Conservation (phyloP, 441 rosid species). For the Isatis lusitanica region DNA sequence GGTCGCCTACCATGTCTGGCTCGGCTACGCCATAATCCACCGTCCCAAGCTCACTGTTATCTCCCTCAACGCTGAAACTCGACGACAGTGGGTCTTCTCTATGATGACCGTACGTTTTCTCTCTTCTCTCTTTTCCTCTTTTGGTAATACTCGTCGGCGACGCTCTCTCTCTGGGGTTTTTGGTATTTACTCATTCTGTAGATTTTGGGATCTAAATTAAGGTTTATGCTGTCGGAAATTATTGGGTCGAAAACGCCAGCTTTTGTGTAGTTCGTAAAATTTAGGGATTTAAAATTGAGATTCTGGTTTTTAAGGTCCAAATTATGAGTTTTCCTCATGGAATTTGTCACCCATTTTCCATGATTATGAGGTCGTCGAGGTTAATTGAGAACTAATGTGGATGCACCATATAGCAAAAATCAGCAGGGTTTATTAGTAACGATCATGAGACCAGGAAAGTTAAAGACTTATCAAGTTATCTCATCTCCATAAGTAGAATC, state of each 20-base stretch:
- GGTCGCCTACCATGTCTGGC: slow-evolving; percentile 66
- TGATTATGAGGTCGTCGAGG: neutral
- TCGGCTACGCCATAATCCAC: slow-evolving; percentile 46
- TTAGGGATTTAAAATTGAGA: neutral
- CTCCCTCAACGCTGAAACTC: slow-evolving; percentile 77
- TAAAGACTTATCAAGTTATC: neutral
- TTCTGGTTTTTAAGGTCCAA: neutral
- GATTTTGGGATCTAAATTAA: neutral
- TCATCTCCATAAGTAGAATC: neutral
- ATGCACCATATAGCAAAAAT: neutral
- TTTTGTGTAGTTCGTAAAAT: neutral
- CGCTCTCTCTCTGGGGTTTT: neutral
- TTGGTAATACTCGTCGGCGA: neutral
- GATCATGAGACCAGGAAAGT: neutral
- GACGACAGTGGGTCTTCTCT: slow-evolving; percentile 77
- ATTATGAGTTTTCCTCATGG: neutral
- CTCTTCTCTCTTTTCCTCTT: neutral
- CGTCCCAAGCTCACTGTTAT: slow-evolving; percentile 62
- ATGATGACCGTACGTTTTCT: slow-evolving; percentile 61
- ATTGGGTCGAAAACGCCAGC: neutral
- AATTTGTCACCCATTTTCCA: neutral
- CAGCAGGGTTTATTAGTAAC: slow-evolving; percentile 1
- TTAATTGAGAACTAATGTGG: neutral
- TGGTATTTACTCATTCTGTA: neutral
- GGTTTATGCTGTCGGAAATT: neutral